Conservation (phyloP, 2,329 filamentous ascomycete species). For the Fusarium tanahbumbuense region DNA sequence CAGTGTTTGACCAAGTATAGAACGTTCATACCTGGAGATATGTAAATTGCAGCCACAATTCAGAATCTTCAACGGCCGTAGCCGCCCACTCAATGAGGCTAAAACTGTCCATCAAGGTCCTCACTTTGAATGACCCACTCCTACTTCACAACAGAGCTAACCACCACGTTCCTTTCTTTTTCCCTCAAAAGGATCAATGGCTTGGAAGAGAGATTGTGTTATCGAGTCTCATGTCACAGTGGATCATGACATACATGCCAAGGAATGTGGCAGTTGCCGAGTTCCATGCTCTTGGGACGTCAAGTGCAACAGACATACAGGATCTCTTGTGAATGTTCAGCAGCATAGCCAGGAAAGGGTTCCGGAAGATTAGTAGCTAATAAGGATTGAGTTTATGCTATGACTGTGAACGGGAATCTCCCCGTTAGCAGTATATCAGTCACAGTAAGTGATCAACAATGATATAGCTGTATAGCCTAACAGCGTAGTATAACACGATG, state of each 20-base stretch:
- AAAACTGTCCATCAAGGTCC: constrained; percentile 46
- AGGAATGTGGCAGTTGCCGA: constrained; percentile 34
- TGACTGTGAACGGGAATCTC: neutral
- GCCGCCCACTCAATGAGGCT: constrained; percentile 11
- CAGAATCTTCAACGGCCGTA: constrained; percentile 6
- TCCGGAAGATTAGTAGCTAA: no score
- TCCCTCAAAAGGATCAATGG: neutral
- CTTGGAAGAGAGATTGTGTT: neutral
- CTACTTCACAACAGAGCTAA: constrained; percentile 13
- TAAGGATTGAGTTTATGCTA: neutral
- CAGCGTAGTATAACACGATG: neutral
- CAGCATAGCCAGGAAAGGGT: neutral
- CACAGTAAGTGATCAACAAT: neutral
- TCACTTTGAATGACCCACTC: constrained; percentile 48
- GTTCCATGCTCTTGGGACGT: constrained; percentile 29
- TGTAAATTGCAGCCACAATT: constrained; percentile 27
- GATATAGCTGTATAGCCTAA: neutral
- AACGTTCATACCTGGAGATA: neutral
- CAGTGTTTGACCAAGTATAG: neutral
- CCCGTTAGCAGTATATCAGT: constrained; percentile 5
- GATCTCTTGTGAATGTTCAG: neutral
- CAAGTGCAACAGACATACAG: neutral
- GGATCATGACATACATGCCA: constrained; percentile 22
- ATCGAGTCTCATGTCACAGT: constrained; percentile 12
- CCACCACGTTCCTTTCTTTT: constrained; percentile 7